These are phyloP conservation scores for Mycena alexandri DNA, from an alignment of 768 basidiomycete species.

Conservation along the genomic window DNA sequence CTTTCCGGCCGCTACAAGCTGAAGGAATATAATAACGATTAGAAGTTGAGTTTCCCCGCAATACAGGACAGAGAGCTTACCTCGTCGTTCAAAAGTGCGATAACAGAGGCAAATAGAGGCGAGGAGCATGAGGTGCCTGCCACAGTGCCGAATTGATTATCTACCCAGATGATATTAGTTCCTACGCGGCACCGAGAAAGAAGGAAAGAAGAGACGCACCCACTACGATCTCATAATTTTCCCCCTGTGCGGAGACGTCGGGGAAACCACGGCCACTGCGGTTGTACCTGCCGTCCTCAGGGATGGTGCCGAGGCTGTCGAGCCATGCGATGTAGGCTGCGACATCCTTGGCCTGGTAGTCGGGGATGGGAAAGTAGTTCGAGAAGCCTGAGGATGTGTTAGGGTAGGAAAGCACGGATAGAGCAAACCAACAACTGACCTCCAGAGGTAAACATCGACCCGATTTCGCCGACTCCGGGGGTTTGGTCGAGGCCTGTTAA, in stretches of 20 bases:
- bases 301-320: conserved; percentile 25
- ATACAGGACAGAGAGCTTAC: conserved; percentile 20
- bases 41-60: conserved; percentile 13
- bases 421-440: conserved; percentile 38
- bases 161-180: conserved; percentile 13
- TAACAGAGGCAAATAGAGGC: conserved; percentile 58
- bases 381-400: conserved; percentile 53
- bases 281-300: conserved; percentile 42
- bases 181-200: conserved; percentile 4
- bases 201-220: conserved; percentile 8
- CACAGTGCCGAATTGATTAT: conserved; percentile 24
- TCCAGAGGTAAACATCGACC: conserved; percentile 59
- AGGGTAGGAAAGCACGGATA: conserved; percentile 1
- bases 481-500: background rate
- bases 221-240: conserved; percentile 39
- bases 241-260: conserved; percentile 59
- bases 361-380: conserved; percentile 46
- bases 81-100: conserved; percentile 58
- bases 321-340: conserved; percentile 25
- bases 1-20: conserved; percentile 46
- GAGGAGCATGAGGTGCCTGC: conserved; percentile 59
- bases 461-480: conserved; percentile 51
- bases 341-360: conserved; percentile 35
- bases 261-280: conserved; percentile 43
- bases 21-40: conserved; percentile 31